Conservation (phyloP, 345 rosid genomes). For the Eucalyptus lansdowneana region DNA sequence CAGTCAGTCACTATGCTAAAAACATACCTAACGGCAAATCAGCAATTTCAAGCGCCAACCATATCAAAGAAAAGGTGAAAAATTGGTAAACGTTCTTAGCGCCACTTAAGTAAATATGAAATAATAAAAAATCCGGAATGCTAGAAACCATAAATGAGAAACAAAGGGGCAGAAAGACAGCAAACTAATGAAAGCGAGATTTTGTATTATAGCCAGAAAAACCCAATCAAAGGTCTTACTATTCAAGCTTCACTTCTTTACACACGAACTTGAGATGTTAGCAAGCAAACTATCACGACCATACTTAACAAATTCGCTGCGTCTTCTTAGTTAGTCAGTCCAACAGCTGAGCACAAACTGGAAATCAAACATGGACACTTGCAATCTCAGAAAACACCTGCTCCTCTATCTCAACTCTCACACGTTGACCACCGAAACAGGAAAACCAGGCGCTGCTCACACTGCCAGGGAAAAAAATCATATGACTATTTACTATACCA, state of each 20-base stretch:
- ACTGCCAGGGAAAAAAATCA: slow-evolving; percentile 20
- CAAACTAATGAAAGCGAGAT: background rate
- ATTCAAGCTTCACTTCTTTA: slow-evolving; percentile 12
- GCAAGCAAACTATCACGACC: slow-evolving; percentile 39
- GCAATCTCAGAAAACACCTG: slow-evolving; percentile 18
- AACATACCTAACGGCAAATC: background rate
- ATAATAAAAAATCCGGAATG: background rate
- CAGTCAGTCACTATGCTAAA: background rate
- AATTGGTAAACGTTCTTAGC: background rate
- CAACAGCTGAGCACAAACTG: slow-evolving; percentile 22
- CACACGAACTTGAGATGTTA: slow-evolving; percentile 49
- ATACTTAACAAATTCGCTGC: slow-evolving; percentile 10
- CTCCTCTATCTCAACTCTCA: slow-evolving; percentile 9
- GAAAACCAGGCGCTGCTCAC: slow-evolving; percentile 36
- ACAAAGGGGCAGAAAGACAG: background rate
- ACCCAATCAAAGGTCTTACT: background rate
- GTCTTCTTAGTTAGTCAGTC: slow-evolving; percentile 21
- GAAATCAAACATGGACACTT: slow-evolving; percentile 13
- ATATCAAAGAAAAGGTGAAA: background rate
- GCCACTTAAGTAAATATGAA: background rate
- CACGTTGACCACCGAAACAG: slow-evolving; percentile 18
- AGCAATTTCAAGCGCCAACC: background rate
- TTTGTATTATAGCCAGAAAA: background rate
- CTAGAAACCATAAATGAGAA: background rate
- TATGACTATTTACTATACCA: slow-evolving; percentile 32